Evolutionary conservation across 2,329 filamentous ascomycete genomes (phyloP).

Genomic region (Ustulina deusta): DNA sequence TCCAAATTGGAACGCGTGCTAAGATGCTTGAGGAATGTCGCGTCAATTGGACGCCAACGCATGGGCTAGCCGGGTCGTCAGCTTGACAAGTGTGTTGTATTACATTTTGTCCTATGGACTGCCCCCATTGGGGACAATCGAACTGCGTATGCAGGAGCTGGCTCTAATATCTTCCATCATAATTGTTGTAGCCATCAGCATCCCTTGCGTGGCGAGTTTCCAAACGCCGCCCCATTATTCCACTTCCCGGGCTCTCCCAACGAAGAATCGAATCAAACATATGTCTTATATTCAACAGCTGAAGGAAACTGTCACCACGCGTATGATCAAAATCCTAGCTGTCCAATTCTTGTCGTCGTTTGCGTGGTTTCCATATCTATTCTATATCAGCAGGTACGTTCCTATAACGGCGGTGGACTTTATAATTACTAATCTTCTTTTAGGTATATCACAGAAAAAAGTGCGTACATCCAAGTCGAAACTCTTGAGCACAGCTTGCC

Average conservation of each 20-base stretch:
- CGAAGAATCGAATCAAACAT: background rate
- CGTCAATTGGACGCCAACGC: slow-evolving; percentile 16
- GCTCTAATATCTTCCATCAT: slow-evolving; percentile 21
- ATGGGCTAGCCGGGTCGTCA: slow-evolving; percentile 23
- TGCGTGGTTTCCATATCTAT: slow-evolving; percentile 27
- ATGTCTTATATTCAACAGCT: background rate
- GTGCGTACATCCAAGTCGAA: background rate
- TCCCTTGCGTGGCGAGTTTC: background rate
- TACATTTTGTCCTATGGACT: slow-evolving; percentile 22
- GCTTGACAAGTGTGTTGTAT: slow-evolving; percentile 24
- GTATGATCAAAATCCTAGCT: slow-evolving; percentile 13
- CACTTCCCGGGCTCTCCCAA: background rate
- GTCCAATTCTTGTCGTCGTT: slow-evolving; percentile 18
- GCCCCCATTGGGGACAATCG: slow-evolving; percentile 10
- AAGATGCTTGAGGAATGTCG: slow-evolving; percentile 24
- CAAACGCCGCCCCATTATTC: background rate
- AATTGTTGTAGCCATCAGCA: slow-evolving; percentile 15
- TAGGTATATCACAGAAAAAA: slow-evolving; percentile 7
- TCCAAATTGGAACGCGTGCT: slow-evolving; percentile 15
- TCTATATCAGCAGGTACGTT: slow-evolving; percentile 24
- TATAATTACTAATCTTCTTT: background rate
- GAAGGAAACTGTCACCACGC: background rate
- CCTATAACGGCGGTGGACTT: background rate
- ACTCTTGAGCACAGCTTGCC: background rate
- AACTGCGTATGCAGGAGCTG: slow-evolving; percentile 27